Evolutionary conservation across 179 eudicot genomes (phyloP).

Genomic region (Silene coronaria): DNA sequence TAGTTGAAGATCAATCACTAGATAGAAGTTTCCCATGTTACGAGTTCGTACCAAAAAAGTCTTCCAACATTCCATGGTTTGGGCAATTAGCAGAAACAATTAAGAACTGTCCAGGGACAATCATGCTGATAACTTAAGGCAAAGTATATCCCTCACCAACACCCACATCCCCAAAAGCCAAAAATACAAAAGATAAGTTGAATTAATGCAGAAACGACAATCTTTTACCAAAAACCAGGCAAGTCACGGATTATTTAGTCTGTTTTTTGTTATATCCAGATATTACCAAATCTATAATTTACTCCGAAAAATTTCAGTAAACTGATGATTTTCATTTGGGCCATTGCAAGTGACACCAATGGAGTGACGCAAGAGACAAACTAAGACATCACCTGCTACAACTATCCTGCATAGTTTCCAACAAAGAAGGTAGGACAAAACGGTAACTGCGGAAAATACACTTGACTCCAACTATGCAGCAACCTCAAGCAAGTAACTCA

Average conservation of each 20-base stretch:
- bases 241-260: background rate
- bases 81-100: background rate
- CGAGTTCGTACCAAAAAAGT: background rate
- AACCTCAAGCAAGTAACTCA: background rate
- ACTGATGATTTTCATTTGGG: background rate
- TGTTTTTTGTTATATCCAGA: background rate
- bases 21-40: background rate
- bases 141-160: background rate
- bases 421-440: conserved; percentile 4
- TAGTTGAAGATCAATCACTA: background rate
- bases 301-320: background rate
- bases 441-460: background rate
- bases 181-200: background rate
- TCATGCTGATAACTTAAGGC: background rate
- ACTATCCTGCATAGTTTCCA: background rate
- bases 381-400: background rate
- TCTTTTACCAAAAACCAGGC: background rate
- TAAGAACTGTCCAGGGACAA: background rate
- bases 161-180: background rate
- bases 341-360: background rate
- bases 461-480: background rate
- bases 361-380: background rate
- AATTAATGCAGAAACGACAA: background rate
- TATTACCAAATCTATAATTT: background rate
- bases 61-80: background rate